These are phyloP conservation scores for Yarrowia divulgata DNA, from an alignment of 805 yeast genomes.

Conservation along the genomic window DNA sequence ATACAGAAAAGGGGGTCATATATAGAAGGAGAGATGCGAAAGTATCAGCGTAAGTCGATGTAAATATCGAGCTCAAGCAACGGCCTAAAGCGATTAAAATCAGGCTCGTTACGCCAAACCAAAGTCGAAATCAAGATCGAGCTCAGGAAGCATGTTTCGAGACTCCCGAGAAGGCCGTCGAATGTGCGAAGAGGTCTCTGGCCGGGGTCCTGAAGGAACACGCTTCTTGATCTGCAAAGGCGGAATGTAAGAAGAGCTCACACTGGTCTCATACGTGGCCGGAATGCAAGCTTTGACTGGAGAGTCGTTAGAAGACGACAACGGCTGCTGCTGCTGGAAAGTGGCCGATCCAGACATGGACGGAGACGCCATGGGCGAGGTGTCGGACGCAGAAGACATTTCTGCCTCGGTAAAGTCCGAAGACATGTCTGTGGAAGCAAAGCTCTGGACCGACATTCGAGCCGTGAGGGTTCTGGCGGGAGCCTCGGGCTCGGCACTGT, in stretches of 20 bases:
- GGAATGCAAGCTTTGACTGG: conserved; percentile 9
- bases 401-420: conserved; percentile 30
- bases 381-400: conserved; percentile 30
- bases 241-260: conserved; percentile 6
- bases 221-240: conserved; percentile 28
- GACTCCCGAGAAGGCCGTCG: background rate
- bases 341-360: background rate
- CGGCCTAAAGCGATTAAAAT: no score
- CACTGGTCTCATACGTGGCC: conserved; percentile 9
- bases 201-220: conserved; percentile 40
- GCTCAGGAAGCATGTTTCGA: background rate
- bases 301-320: background rate
- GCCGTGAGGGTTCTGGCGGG: conserved; percentile 2
- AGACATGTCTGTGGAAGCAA: conserved; percentile 36
- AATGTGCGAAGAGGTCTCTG: background rate
- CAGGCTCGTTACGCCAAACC: background rate
- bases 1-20: background rate
- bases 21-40: background rate
- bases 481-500: background rate
- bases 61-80: no score
- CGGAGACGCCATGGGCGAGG: conserved; percentile 17
- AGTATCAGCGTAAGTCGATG: no score
- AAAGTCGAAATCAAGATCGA: conserved; percentile 28
- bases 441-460: conserved; percentile 29
- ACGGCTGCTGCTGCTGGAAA: background rate